Conservation (phyloP, 2,329 filamentous ascomycete genomes). For the Beauveria asiatica region DNA sequence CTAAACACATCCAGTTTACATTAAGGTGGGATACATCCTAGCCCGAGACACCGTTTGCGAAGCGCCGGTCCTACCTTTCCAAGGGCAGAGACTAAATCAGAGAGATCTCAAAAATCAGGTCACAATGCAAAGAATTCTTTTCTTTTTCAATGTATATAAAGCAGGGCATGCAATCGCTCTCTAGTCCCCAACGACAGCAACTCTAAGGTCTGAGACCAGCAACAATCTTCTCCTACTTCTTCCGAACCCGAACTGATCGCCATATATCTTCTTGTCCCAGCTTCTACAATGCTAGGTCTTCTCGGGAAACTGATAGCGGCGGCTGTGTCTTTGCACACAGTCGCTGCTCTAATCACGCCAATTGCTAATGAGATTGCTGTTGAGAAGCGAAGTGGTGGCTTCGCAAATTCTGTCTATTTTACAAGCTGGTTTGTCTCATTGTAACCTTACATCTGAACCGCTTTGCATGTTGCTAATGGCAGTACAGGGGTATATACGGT, state of each 20-base stretch:
- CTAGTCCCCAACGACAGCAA: background rate
- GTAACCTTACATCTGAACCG: background rate
- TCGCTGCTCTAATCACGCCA: constrained; percentile 17
- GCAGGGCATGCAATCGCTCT: background rate
- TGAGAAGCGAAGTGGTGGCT: constrained; percentile 17
- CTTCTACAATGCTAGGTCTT: constrained; percentile 19
- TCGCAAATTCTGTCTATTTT: constrained; percentile 36
- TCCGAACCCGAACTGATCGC: background rate
- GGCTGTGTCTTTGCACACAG: constrained; percentile 19
- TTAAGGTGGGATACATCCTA: background rate
- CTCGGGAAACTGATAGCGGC: constrained; percentile 20
- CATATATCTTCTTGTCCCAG: background rate
- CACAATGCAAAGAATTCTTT: background rate
- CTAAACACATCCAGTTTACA: background rate
- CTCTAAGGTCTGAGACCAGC: background rate
- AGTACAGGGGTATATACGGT: constrained; percentile 59
- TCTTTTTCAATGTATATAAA: background rate
- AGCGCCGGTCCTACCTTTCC: background rate
- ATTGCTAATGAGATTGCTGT: constrained; percentile 8
- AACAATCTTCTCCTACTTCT: background rate
- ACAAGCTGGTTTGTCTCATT: constrained; percentile 36
- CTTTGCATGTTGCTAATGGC: background rate
- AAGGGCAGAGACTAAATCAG: background rate
- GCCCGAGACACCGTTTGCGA: constrained; percentile 3
- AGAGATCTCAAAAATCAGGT: background rate